Evolutionary conservation across 192 early-diverging fungal species (phyloP), one percentile per base, ranked within the genome.

Genomic region (Backusella mclennaniae): DNA sequence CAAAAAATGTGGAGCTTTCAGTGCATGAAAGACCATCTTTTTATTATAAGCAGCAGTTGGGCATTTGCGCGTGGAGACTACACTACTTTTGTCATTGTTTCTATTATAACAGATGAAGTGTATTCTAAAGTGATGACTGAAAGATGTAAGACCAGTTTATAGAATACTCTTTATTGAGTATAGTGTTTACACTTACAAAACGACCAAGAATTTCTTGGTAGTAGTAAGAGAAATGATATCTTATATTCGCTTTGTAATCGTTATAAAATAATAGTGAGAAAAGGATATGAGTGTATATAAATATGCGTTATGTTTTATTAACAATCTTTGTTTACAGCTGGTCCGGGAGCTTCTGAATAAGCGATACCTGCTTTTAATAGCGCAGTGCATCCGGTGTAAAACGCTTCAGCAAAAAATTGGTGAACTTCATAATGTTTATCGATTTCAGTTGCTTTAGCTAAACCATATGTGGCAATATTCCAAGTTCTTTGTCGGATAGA

Each of bases 351-450:
- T 46, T 86, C 85, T 66, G 84, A 82, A 69, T 87, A 86, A 1
- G 87, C 87, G 14, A 86, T 83, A 4, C 83, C 84, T 9, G 88
- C 88, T 68, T 86, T 85, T 67, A 89, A 79, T n/a, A 86, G 46
- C 4, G 86, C 88, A 7, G 85, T 85, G 14, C 84, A 74, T 0
- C 82, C 80, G 0, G 80, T 83, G 26, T 85, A 86, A 29, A 87
- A 52, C 8, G 79, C 78, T 52, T 87, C 85, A 6, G 82, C 81
- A 19, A 89, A 84, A 31, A 78, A 80, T 71, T 83, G 83, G 26
- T 89, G 88, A 36, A 89, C 80, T 12, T 86, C 81, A 79, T 87
- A 89, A n/a, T 87, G 82, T 66, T 84, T 79, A 74, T 89, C 88
- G 6, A 89, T 73, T 67, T 87, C 86, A 21, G 86, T 74, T 21